phyloP scores from a whole-genome alignment of 768 basidiomycete species.

The Cyathus striatus region DNA sequence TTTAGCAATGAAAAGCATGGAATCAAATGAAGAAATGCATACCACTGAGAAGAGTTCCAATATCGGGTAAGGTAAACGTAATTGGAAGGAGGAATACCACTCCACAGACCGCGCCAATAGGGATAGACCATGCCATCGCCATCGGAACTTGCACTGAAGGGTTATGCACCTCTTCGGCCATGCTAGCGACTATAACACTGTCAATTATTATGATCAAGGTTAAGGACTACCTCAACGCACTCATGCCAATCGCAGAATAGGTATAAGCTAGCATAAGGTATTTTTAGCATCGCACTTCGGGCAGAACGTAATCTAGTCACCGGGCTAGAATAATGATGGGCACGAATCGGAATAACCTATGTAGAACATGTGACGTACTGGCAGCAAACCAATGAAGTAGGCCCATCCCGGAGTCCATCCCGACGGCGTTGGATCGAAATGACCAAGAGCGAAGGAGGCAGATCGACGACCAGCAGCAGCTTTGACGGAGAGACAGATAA shows the following conservation, averaged over 20 bases:
- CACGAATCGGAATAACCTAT: neutral
- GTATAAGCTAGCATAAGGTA: slow-evolving; percentile 38
- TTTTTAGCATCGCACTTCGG: neutral
- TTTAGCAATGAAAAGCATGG: slow-evolving; percentile 4
- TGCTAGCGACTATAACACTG: slow-evolving; percentile 42
- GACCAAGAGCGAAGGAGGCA: slow-evolving; percentile 49
- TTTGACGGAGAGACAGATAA: slow-evolving; percentile 52
- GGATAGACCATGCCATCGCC: slow-evolving; percentile 50
- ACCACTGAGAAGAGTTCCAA: slow-evolving; percentile 47
- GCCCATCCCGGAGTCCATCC: slow-evolving; percentile 68
- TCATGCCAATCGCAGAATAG: slow-evolving; percentile 59
- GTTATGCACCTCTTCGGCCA: slow-evolving; percentile 65
- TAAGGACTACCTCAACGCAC: slow-evolving; percentile 18
- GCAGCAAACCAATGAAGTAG: slow-evolving; percentile 61
- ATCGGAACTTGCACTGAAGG: slow-evolving; percentile 49
- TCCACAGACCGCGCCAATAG: slow-evolving; percentile 46
- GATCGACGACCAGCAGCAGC: slow-evolving; percentile 51
- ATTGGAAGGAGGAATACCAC: slow-evolving; percentile 57
- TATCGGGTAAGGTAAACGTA: slow-evolving; percentile 59
- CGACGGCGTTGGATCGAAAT: slow-evolving; percentile 57
- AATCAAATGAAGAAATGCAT: slow-evolving; percentile 6
- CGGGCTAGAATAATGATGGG: neutral
- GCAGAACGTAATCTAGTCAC: neutral
- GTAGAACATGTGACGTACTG: slow-evolving; percentile 28
- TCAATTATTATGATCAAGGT: slow-evolving; percentile 1